Percentiles rank a stretch among this genome's conserved stretches.
Evolutionary conservation across 805 yeast species (phyloP).

Genomic region (Wickerhamomyces ciferrii): DNA sequence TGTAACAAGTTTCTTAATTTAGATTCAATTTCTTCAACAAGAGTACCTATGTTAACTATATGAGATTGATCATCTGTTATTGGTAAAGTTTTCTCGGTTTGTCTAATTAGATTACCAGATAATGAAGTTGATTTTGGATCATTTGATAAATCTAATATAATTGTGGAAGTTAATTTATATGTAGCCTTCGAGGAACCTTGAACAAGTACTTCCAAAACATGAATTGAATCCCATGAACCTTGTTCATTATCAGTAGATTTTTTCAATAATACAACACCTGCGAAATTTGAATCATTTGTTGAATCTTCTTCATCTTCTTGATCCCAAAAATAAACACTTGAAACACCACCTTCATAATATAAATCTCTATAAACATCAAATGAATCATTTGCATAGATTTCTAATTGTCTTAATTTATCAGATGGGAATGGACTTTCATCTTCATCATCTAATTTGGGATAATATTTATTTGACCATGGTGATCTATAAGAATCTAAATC

Average conservation of each 20-base stretch:
- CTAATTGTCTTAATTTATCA: conserved; percentile 61
- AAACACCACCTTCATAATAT: conserved; percentile 92
- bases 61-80: conserved; percentile 56
- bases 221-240: conserved; percentile 81
- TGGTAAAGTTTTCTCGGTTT: conserved; percentile 50
- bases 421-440: conserved; percentile 77
- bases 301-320: conserved; percentile 48
- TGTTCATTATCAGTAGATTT: conserved; percentile 45
- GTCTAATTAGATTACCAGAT: conserved; percentile 85
- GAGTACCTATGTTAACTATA: conserved; percentile 76
- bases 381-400: conserved; percentile 79
- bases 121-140: conserved; percentile 39
- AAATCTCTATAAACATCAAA: conserved; percentile 90
- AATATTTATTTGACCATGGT: conserved; percentile 82
- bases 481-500: conserved; percentile 91
- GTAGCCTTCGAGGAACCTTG: conserved; percentile 29
- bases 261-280: conserved; percentile 86
- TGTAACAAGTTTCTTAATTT: conserved; percentile 83
- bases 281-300: conserved; percentile 52
- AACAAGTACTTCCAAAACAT: conserved; percentile 73
- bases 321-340: conserved; percentile 92
- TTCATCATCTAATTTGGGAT: conserved; percentile 46
- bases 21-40: conserved; percentile 85
- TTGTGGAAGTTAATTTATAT: conserved; percentile 82
- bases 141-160: conserved; percentile 61